Percentiles rank a stretch among this genome's conserved stretches.
Conservation (phyloP, 1,284 basidiomycete genomes). For the Heterobasidion annosum region DNA sequence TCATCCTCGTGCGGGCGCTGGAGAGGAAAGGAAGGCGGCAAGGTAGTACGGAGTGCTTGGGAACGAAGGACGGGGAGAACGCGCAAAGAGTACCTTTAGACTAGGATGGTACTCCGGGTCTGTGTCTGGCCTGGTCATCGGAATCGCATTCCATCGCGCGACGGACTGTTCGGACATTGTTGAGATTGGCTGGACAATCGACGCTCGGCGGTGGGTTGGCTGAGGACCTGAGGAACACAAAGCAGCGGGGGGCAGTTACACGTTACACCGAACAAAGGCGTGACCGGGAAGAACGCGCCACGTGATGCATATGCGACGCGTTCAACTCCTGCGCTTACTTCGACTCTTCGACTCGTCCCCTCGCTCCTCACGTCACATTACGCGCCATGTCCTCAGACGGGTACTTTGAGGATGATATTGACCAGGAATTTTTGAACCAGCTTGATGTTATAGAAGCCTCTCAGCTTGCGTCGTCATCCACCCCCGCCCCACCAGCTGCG, state of each 20-base stretch:
- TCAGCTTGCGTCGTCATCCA: slow-evolving; percentile 23
- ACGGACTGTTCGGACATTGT: slow-evolving; percentile 55
- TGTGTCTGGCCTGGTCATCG: slow-evolving; percentile 30
- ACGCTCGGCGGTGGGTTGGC: neutral
- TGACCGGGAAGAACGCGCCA: too few relatives aligned
- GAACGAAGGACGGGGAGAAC: slow-evolving; percentile 20
- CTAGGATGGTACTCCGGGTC: slow-evolving; percentile 11
- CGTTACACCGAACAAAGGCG: too few relatives aligned
- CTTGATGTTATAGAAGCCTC: slow-evolving; percentile 63
- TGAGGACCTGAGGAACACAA: too few relatives aligned
- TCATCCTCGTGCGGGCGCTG: slow-evolving; percentile 47
- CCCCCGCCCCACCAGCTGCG: slow-evolving; percentile 2
- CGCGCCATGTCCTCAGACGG: slow-evolving; percentile 55
- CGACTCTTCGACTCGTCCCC: too few relatives aligned
- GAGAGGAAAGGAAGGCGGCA: slow-evolving; percentile 24
- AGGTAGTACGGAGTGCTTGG: slow-evolving; percentile 23
- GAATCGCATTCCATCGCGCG: slow-evolving; percentile 65
- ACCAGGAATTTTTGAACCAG: slow-evolving; percentile 38
- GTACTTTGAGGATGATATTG: slow-evolving; percentile 52
- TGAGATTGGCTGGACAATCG: neutral
- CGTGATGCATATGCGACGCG: too few relatives aligned
- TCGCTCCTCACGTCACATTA: too few relatives aligned
- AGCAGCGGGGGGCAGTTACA: too few relatives aligned
- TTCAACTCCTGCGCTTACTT: too few relatives aligned
- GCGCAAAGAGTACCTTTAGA: slow-evolving; percentile 63